These are phyloP conservation scores for Cyclotella baltica DNA, from an alignment of 108 stramenopile genomes.

Conservation along the genomic window DNA sequence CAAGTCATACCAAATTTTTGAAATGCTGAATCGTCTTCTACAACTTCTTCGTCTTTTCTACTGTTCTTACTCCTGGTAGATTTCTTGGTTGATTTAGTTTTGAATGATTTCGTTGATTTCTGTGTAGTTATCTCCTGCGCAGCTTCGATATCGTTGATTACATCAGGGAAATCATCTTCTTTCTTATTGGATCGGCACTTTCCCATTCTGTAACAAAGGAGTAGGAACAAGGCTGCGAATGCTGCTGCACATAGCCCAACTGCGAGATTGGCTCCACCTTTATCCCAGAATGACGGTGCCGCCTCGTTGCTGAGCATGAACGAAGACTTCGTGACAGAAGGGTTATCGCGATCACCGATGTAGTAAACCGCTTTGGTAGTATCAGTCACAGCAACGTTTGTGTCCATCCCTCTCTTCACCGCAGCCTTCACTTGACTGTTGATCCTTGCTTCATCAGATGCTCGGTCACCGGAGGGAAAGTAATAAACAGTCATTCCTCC, in stretches of 20 bases:
- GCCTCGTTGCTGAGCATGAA: background rate
- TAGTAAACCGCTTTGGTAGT: conserved; percentile 20
- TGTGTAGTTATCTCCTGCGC: background rate
- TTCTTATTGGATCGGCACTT: background rate
- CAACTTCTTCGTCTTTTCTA: background rate
- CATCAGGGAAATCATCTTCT: background rate
- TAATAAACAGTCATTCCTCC: conserved; percentile 35
- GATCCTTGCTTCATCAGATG: conserved; percentile 26
- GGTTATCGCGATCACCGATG: conserved; percentile 30
- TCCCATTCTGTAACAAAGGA: background rate
- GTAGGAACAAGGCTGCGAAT: background rate
- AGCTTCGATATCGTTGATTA: background rate
- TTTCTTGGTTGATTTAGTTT: background rate
- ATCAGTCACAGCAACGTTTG: conserved; percentile 27
- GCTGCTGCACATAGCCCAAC: background rate
- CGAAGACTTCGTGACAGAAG: conserved; percentile 5
- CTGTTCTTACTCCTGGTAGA: background rate
- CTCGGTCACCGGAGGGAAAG: conserved; percentile 16
- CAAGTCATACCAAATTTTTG: conserved; percentile 3
- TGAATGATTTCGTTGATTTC: background rate
- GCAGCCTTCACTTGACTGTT: conserved; percentile 9
- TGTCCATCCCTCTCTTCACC: conserved; percentile 27
- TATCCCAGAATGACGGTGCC: background rate
- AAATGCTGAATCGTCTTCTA: background rate
- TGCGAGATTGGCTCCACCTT: background rate